Evolutionary conservation across 2,329 filamentous ascomycete genomes (phyloP).

Genomic region (Colletotrichum lini): DNA sequence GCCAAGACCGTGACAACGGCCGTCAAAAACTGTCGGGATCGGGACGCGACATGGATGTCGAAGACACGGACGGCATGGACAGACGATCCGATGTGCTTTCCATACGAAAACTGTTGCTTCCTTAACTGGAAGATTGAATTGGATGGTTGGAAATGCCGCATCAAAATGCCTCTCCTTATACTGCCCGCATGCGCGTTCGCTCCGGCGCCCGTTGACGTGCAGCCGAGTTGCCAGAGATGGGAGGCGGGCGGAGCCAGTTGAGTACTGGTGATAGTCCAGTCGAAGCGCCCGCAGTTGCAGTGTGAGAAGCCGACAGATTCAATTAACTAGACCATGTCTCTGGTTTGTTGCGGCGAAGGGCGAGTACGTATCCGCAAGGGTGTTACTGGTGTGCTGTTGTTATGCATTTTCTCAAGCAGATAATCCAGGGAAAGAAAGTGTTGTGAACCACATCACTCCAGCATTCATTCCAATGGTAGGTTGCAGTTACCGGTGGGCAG

Average conservation of each 20-base stretch:
- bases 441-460: conserved; percentile 28
- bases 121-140: background rate
- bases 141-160: conserved; percentile 3
- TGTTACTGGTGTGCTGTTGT: background rate
- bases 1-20: conserved; percentile 36
- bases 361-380: conserved; percentile 7
- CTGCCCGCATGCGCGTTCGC: conserved; percentile 22
- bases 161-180: conserved; percentile 23
- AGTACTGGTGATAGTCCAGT: conserved; percentile 2
- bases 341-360: conserved; percentile 36
- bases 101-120: conserved; percentile 17
- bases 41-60: conserved; percentile 1
- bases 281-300: conserved; percentile 34
- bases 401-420: background rate
- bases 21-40: conserved; percentile 22
- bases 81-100: conserved; percentile 8
- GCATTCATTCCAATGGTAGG: background rate
- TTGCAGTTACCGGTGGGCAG: conserved; percentile 31
- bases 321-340: conserved; percentile 36
- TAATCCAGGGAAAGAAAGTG: background rate
- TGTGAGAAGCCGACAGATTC: conserved; percentile 28
- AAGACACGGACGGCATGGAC: background rate
- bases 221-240: conserved; percentile 31
- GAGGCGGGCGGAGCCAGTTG: conserved; percentile 24
- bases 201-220: conserved; percentile 30